Evolutionary conservation across 805 yeast genomes (phyloP).

Genomic region (Candida parachauliodes): DNA sequence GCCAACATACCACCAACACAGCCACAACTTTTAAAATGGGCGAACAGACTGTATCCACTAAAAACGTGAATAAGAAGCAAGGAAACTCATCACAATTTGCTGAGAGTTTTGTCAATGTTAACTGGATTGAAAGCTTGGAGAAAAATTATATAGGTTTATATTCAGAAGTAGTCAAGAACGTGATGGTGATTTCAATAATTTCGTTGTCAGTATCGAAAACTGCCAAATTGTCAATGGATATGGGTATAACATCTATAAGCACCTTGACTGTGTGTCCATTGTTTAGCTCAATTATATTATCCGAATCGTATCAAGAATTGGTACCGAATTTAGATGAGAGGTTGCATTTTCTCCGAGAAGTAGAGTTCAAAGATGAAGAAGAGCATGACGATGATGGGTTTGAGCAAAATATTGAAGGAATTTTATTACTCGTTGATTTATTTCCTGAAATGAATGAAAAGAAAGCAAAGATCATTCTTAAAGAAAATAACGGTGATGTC

Average conservation of each 20-base stretch:
- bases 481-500: constrained; percentile 46
- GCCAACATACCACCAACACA: constrained; percentile 31
- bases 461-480: constrained; percentile 48
- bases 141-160: constrained; percentile 55
- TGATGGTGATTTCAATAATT: constrained; percentile 51
- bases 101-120: constrained; percentile 48
- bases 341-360: constrained; percentile 43
- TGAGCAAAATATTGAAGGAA: constrained; percentile 35
- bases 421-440: constrained; percentile 41
- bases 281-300: constrained; percentile 50
- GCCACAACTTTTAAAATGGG: constrained; percentile 20
- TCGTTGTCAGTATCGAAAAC: constrained; percentile 45
- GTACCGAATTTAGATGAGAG: constrained; percentile 52
- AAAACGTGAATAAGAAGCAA: constrained; percentile 15
- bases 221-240: constrained; percentile 37
- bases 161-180: constrained; percentile 41
- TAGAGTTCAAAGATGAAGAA: constrained; percentile 18
- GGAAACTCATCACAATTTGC: constrained; percentile 38
- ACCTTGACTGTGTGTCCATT: constrained; percentile 51
- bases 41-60: neutral
- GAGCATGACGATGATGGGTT: constrained; percentile 12
- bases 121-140: constrained; percentile 62
- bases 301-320: constrained; percentile 41
- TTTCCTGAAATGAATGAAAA: constrained; percentile 59
- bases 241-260: constrained; percentile 42